Conservation (phyloP, 2,329 filamentous ascomycete species). For the Acephala macrosclerotiorum region DNA sequence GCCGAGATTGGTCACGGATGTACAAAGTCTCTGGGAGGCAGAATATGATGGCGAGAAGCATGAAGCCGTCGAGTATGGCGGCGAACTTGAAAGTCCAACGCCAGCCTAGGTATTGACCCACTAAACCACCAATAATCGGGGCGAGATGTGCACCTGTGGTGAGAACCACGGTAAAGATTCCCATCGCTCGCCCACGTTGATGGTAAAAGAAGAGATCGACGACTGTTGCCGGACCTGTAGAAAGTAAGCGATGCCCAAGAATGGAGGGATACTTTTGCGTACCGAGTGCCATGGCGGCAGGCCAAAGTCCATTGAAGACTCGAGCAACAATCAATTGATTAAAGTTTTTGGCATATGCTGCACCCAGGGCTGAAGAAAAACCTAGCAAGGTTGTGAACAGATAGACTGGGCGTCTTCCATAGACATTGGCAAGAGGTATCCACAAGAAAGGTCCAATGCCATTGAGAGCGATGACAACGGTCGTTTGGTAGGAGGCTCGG, state of each 20-base stretch:
- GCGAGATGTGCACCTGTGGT: constrained; percentile 43
- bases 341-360: constrained; percentile 32
- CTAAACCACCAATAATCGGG: constrained; percentile 76
- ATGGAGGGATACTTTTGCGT: not conserved
- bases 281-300: constrained; percentile 43
- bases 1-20: constrained; percentile 23
- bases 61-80: constrained; percentile 39
- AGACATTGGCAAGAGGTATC: constrained; percentile 37
- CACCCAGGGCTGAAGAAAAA: constrained; percentile 32
- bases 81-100: constrained; percentile 64
- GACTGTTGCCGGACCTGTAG: constrained; percentile 36
- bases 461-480: constrained; percentile 42
- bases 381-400: constrained; percentile 37
- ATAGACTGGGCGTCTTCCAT: constrained; percentile 38
- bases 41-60: constrained; percentile 40
- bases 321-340: constrained; percentile 35
- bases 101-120: constrained; percentile 79
- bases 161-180: constrained; percentile 42
- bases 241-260: not conserved
- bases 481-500: constrained; percentile 39
- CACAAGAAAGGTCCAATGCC: constrained; percentile 31
- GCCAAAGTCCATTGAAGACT: constrained; percentile 42
- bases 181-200: constrained; percentile 42
- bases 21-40: constrained; percentile 45
- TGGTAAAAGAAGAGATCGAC: constrained; percentile 45